Evolutionary conservation across 2,329 filamentous ascomycete species (phyloP), one percentile per base, ranked within the genome.

Genomic region (Fusarium armeniacum): DNA sequence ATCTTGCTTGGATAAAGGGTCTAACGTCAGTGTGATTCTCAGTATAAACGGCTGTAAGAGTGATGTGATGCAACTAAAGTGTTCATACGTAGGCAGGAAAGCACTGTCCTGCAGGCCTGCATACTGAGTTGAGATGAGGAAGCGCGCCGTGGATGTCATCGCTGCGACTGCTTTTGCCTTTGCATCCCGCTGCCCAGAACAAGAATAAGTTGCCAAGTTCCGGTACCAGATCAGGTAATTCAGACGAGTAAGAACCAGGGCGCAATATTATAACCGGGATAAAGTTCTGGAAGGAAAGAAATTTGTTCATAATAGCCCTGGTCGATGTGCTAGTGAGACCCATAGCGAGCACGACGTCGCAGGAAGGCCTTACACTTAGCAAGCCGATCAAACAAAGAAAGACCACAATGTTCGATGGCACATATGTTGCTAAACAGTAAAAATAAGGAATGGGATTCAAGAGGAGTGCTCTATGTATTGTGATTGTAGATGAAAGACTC

Each of bases 241-340:
- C 30, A 16, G 20, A 40, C 60, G 49, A 57, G 24, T 63, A 57
- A 46, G 36, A 30, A 46, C 49, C 57, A 59, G 60, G 62, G 22
- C 5, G 4, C 32, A 8, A 61, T 33, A 66, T 33, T 54, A 54
- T 45, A 45, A 20, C 26, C 26, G 38, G 62, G 43, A 54, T 53
- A 65, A 65, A 32, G 61, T 70, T 70, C 67, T 70, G 63, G 67
- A 70, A 70, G 58, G 43, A 70, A 60, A 70, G 38, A 68, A 65
- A 70, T 57, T 30, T 30, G 28, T 30, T 51, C 59, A 71, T 55
- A 30, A 16, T 40, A 38, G 49, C 52, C 67, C 67, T 57, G 50
- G 53, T 41, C n/a, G 55, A 59, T 36, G 46, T 33, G 38, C 33
- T 16, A 45, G 62, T 50, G 57, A 59, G 53, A 67, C 57, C 44